phyloP scores from a whole-genome alignment of 1,284 basidiomycete species.

The Cystobasidium slooffiae region DNA sequence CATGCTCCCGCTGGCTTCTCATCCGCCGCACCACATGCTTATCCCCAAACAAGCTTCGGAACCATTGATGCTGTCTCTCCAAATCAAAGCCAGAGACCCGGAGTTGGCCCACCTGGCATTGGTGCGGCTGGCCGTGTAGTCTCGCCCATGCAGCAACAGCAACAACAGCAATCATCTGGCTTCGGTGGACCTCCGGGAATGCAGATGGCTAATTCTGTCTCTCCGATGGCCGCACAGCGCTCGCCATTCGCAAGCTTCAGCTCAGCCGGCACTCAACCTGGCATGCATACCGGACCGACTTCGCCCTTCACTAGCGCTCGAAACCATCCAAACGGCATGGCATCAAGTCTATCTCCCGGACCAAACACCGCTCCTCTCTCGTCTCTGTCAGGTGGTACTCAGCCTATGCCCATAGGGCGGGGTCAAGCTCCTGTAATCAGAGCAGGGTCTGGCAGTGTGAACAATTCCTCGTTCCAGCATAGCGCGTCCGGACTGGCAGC shows the following conservation, averaged over 20 bases:
- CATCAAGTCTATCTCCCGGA: slow-evolving; percentile 5
- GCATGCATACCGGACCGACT: slow-evolving; percentile 1
- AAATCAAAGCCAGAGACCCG: slow-evolving; percentile 2
- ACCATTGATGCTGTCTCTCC: slow-evolving; percentile 30
- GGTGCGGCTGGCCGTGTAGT: background rate
- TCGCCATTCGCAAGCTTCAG: slow-evolving; percentile 31
- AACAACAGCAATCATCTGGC: slow-evolving; percentile 5
- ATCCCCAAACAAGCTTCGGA: slow-evolving; percentile 19
- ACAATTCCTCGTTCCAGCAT: slow-evolving; percentile 37
- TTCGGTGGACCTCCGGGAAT: slow-evolving; percentile 12
- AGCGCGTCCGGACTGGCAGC: slow-evolving; percentile 37
- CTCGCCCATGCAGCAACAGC: slow-evolving; percentile 26
- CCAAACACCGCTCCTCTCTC: slow-evolving; percentile 15
- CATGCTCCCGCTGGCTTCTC: slow-evolving; percentile 24
- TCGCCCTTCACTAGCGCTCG: slow-evolving; percentile 23
- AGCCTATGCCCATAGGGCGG: slow-evolving; percentile 34
- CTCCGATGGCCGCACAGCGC: slow-evolving; percentile 3
- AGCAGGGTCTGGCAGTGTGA: background rate
- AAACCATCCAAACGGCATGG: slow-evolving; percentile 18
- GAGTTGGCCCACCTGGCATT: slow-evolving; percentile 21
- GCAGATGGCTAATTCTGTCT: slow-evolving; percentile 15
- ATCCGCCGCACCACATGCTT: slow-evolving; percentile 10
- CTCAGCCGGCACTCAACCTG: slow-evolving; percentile 2
- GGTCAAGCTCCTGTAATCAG: slow-evolving; percentile 20
- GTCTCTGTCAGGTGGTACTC: background rate